Conservation (phyloP, 108 stramenopile genomes). For the Conticribra weissflogii region DNA sequence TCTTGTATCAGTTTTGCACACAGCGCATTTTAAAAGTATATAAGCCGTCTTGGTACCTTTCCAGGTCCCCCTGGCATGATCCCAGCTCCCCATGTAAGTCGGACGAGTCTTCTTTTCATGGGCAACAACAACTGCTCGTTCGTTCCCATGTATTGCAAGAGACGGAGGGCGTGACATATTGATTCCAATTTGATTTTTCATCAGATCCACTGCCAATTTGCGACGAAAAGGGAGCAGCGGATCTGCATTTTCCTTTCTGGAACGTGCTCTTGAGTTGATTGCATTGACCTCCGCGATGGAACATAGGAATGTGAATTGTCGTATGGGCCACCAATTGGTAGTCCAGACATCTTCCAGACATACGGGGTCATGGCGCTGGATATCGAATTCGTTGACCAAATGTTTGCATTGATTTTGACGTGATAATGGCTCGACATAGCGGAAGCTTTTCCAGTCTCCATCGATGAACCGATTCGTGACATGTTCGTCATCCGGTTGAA, state of each 20-base stretch:
- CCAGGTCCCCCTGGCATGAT: too few relatives aligned
- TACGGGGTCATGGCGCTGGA: conserved; percentile 25
- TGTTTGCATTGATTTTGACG: conserved; percentile 9
- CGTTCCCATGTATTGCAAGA: too few relatives aligned
- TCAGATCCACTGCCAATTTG: conserved; percentile 19
- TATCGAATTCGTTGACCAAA: conserved; percentile 16
- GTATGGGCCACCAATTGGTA: conserved; percentile 21
- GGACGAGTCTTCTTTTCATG: too few relatives aligned
- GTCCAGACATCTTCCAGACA: conserved; percentile 13
- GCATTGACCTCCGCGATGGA: conserved; percentile 17
- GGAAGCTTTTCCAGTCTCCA: conserved; percentile 1
- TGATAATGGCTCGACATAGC: conserved; percentile 6
- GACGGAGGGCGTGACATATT: too few relatives aligned
- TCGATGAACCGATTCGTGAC: neutral
- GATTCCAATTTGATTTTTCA: conserved; percentile 22
- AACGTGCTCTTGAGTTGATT: conserved; percentile 18
- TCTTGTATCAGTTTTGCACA: too few relatives aligned
- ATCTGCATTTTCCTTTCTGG: neutral
- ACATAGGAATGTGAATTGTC: conserved; percentile 23
- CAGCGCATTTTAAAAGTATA: too few relatives aligned
- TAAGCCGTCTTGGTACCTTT: too few relatives aligned
- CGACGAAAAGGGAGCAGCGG: conserved; percentile 8
- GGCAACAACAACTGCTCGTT: too few relatives aligned
- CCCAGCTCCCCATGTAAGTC: too few relatives aligned
- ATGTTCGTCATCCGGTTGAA: neutral